Conservation (phyloP, 2,329 filamentous ascomycete genomes). For the Lasiodiplodia theobromae region DNA sequence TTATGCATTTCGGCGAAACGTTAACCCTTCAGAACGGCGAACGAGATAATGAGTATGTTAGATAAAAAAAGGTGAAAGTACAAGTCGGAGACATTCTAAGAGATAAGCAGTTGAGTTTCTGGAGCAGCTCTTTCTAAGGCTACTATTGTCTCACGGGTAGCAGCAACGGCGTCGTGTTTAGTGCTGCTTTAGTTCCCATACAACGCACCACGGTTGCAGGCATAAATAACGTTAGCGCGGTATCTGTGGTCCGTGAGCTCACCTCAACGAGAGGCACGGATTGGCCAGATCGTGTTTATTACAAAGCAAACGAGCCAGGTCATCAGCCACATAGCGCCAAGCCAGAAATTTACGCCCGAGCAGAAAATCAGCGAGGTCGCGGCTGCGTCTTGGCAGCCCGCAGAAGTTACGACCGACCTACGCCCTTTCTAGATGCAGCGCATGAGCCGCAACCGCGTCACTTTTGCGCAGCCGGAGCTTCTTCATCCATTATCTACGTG, state of each 20-base stretch:
- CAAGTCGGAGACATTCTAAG: too few species aligned
- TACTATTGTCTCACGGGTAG: too few species aligned
- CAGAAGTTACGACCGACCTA: background rate
- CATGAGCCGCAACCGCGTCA: conserved; percentile 13
- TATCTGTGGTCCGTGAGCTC: background rate
- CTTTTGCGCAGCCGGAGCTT: conserved; percentile 2
- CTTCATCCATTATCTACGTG: background rate
- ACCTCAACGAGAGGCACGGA: background rate
- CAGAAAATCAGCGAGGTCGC: too few species aligned
- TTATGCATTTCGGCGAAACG: conserved; percentile 1
- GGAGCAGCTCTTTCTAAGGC: too few species aligned
- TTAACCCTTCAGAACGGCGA: background rate
- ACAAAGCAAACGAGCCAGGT: background rate
- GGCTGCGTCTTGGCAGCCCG: too few species aligned
- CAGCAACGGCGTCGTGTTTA: too few species aligned
- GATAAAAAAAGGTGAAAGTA: too few species aligned
- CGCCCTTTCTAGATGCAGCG: conserved; percentile 3
- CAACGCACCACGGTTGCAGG: background rate
- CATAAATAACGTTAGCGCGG: background rate
- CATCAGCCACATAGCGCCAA: background rate
- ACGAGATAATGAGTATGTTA: too few species aligned
- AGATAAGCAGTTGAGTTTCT: too few species aligned
- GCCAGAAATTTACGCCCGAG: background rate
- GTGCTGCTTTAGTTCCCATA: too few species aligned
- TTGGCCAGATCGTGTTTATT: background rate